Conservation (phyloP, 176 grass and related monocot species). For the Ampelocalamus luodianensis region DNA sequence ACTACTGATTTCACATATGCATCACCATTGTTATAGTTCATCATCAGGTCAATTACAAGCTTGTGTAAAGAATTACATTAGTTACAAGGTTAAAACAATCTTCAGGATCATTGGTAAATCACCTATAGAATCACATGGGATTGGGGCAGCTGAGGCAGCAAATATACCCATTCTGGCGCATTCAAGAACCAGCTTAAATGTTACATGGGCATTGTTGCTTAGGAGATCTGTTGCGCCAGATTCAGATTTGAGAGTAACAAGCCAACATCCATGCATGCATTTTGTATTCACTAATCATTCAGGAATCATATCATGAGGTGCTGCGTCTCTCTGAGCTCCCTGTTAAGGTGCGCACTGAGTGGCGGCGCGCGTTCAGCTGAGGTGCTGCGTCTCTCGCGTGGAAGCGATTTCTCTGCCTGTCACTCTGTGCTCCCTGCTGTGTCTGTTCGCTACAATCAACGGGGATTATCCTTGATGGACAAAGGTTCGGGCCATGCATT, state of each 20-base stretch:
- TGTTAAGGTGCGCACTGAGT: too few relatives aligned
- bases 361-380: too few relatives aligned
- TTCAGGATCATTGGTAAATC: neutral
- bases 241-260: neutral
- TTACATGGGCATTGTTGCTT: neutral
- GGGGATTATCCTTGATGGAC: conserved; percentile 50
- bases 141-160: neutral
- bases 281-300: neutral
- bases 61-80: neutral
- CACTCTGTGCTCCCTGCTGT: too few relatives aligned
- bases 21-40: neutral
- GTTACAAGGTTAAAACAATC: neutral
- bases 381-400: too few relatives aligned
- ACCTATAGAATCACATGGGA: neutral
- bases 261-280: neutral
- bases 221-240: neutral
- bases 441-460: conserved; percentile 23
- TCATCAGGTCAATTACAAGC: neutral
- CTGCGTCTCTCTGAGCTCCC: too few relatives aligned
- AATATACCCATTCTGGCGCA: conserved; percentile 18
- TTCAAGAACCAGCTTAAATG: conserved; percentile 16
- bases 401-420: too few relatives aligned
- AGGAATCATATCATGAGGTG: conserved; percentile 1
- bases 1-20: neutral
- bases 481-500: conserved; percentile 44